Evolutionary conservation across 2,329 filamentous ascomycete genomes (phyloP), one percentile per base, ranked within the genome.

Genomic region (Cercospora sp.): DNA sequence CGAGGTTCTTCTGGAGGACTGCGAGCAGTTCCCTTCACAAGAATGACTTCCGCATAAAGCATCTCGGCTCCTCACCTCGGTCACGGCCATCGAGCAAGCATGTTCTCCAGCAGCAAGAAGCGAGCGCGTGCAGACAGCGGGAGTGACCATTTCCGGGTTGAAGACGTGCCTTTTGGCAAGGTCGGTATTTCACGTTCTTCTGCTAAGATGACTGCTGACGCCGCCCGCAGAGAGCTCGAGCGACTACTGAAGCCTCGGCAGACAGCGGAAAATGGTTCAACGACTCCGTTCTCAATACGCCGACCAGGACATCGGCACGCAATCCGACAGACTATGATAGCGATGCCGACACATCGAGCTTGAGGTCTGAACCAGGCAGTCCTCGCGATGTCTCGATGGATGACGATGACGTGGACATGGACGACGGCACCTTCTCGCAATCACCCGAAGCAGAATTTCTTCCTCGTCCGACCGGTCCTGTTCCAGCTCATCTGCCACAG

Each of bases 351-450:
- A 73, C 75, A 16, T 76, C 75, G 10, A 76, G 75, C 31, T 73
- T 77, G 69, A 67, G 74, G 20, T 77, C 76, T 1, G 76, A 78
- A 60, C 74, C 74, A 6, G 75, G 75, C 30, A 77, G 75, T 64
- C 73, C 73, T 5, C 75, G 76, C 63, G 74, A 75, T 58, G 59
- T 75, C 20, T 69, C 69, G 23, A 73, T 72, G 69, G 68, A 69
- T 4, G 74, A 74, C 3, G 74, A 69, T 31, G 75, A 77, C 28
- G 72, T 73, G 23, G 69, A 69, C 28, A 72, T 74, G 67, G 71
- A 72, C 26, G 68, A 69, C 16, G 67, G 70, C 30, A 64, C 61
- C 36, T 72, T 72, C 64, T 71, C 75, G 6, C 70, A 72, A 59
- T 70, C 72, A 31, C 65, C 72, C 5, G 70, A 74, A 45, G 68